Evolutionary conservation across 192 early-diverging fungal species (phyloP), one percentile per base, ranked within the genome.

Genomic region (Entrophospora sp.): DNA sequence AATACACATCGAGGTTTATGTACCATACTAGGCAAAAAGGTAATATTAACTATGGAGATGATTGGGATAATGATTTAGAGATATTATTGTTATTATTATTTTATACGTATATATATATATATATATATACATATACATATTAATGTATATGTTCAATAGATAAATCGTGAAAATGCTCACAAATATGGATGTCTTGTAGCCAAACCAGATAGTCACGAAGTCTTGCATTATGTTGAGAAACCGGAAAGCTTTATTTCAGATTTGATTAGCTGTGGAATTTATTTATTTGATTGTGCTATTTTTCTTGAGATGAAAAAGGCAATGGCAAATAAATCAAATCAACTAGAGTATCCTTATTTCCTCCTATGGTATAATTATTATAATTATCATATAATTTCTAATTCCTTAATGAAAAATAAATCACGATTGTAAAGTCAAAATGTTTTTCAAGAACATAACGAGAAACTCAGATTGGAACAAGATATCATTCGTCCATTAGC

Each of bases 151-250:
- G 12, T 53, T 42, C 2, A 27, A 10, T 48, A 78, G 73, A 75
- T 85, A 0, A 72, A 76, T n/a, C 86, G 88, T 31, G 82, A 89
- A 27, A 76, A 82, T 40, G 91, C 90, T 24, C 83, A 87, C 48
- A 86, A 89, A 72, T 99, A 90, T 79, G 96, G 96, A 56, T 95
- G 91, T 74, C 76, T 99, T 43, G 94, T 97, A 14, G 83, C 90
- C n/a, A 86, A 94, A 67, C 76, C 83, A 10, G 89, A 92, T 34
- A 98, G 90, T 13, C 78, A 89, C 48, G 88, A 95, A 70, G 95
- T 96, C 0, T 78, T 93, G 67, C 96, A 99, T 76, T 99, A 97
- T 70, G 96, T 97, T 28, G 95, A 99, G 74, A 99, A 99, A 80
- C 96, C 96, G 13, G 91, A 97, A 72, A 86, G 91, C 0, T 95